phyloP scores from a whole-genome alignment of 2,329 filamentous ascomycete genomes.

The Fusarium sp. region DNA sequence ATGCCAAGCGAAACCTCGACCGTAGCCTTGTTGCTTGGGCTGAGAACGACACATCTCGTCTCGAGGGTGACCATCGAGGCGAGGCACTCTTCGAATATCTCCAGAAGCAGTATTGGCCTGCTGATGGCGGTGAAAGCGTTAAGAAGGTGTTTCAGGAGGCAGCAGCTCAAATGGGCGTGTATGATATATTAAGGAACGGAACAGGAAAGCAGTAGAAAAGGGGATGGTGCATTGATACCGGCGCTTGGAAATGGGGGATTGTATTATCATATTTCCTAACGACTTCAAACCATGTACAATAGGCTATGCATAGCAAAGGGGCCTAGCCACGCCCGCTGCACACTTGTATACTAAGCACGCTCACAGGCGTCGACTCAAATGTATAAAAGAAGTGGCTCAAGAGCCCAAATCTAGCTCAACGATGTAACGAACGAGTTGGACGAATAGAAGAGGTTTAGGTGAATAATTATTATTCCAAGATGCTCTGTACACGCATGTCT shows the following conservation, averaged over 20 bases:
- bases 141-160: constrained; percentile 53
- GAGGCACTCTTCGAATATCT: constrained; percentile 62
- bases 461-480: constrained; percentile 3
- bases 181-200: constrained; percentile 51
- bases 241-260: neutral
- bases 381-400: neutral
- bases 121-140: constrained; percentile 42
- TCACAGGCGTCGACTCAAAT: constrained; percentile 8
- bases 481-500: constrained; percentile 6
- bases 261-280: constrained; percentile 17
- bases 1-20: constrained; percentile 62
- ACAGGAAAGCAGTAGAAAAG: constrained; percentile 31
- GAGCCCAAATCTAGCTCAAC: neutral
- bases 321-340: neutral
- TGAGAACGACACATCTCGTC: constrained; percentile 52
- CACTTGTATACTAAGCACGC: constrained; percentile 23
- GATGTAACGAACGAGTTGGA: neutral
- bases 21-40: constrained; percentile 52
- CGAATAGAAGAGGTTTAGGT: neutral
- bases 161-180: constrained; percentile 62
- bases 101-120: constrained; percentile 57
- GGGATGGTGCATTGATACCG: constrained; percentile 3
- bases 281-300: constrained; percentile 13
- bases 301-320: constrained; percentile 9
- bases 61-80: constrained; percentile 56